phyloP scores from a whole-genome alignment of 108 stramenopile genomes.

The Stephanodiscus minutulus region DNA sequence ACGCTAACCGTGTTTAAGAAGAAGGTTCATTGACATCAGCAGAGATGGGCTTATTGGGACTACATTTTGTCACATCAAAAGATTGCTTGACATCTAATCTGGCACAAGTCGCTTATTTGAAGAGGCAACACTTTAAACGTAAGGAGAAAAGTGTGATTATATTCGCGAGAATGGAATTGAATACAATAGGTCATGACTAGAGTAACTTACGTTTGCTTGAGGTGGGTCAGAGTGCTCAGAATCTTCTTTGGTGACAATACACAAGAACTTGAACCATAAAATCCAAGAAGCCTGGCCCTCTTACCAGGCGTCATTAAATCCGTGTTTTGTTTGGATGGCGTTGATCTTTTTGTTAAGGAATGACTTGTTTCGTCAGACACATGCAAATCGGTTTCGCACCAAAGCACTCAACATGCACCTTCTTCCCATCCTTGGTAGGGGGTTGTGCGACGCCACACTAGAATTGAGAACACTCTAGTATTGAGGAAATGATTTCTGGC shows the following conservation, averaged over 20 bases:
- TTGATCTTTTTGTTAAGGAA: constrained; percentile 5
- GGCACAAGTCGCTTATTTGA: constrained; percentile 22
- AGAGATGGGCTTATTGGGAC: constrained; percentile 29
- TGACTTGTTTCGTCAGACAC: background rate
- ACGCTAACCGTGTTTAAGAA: too few relatives aligned
- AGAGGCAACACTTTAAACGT: constrained; percentile 2
- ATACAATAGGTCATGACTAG: background rate
- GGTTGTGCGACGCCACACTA: background rate
- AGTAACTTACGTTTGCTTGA: constrained; percentile 29
- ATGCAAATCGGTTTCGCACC: constrained; percentile 7
- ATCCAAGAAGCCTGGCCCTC: constrained; percentile 21
- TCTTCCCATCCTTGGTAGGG: constrained; percentile 15
- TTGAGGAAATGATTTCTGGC: constrained; percentile 13
- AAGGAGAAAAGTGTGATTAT: background rate
- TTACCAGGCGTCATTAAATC: constrained; percentile 12
- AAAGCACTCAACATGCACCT: constrained; percentile 29
- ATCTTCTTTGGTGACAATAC: constrained; percentile 8
- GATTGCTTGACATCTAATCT: constrained; percentile 12
- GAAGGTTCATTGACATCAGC: too few relatives aligned
- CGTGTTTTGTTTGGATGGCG: background rate
- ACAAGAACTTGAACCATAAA: constrained; percentile 24
- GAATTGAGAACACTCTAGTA: background rate
- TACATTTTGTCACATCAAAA: constrained; percentile 7
- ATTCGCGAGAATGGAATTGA: background rate
- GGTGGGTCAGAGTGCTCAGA: constrained; percentile 19